These are phyloP conservation scores for Colletotrichum sp. DNA, from an alignment of 2,329 filamentous ascomycete species.

Conservation along the genomic window DNA sequence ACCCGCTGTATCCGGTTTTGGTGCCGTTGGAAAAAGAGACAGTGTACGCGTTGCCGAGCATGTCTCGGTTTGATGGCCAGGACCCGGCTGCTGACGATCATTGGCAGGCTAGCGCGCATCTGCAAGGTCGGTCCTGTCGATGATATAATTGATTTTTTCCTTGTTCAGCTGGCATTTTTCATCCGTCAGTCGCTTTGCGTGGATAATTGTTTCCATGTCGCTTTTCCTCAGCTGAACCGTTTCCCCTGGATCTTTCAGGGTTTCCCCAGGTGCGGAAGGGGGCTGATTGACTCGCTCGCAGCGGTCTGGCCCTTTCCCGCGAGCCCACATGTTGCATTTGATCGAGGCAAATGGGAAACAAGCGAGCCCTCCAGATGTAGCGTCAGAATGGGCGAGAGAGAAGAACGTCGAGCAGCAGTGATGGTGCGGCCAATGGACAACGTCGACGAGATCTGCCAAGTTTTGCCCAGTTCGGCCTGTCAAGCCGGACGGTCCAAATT, in stretches of 20 bases:
- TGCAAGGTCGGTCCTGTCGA: not conserved
- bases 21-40: not conserved
- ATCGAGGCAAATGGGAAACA: not conserved
- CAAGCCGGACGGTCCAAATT: not conserved
- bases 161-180: not conserved
- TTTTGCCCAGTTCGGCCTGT: no score
- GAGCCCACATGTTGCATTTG: not conserved
- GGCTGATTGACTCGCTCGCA: not conserved
- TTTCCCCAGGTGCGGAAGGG: not conserved
- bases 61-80: constrained; percentile 5
- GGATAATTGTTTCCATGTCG: not conserved
- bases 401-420: not conserved
- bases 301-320: not conserved
- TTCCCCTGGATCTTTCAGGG: not conserved
- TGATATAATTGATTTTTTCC: not conserved
- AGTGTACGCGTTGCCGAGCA: not conserved
- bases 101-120: not conserved
- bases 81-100: not conserved
- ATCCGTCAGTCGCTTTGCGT: not conserved
- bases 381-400: not conserved
- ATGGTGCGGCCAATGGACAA: not conserved
- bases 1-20: not conserved
- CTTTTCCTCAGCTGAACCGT: not conserved
- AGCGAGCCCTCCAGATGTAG: not conserved
- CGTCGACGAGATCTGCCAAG: not conserved